Percentiles rank a stretch among this genome's conserved stretches.
phyloP scores from a whole-genome alignment of 352 stramenopile species.

The Phytophthora capsici region DNA sequence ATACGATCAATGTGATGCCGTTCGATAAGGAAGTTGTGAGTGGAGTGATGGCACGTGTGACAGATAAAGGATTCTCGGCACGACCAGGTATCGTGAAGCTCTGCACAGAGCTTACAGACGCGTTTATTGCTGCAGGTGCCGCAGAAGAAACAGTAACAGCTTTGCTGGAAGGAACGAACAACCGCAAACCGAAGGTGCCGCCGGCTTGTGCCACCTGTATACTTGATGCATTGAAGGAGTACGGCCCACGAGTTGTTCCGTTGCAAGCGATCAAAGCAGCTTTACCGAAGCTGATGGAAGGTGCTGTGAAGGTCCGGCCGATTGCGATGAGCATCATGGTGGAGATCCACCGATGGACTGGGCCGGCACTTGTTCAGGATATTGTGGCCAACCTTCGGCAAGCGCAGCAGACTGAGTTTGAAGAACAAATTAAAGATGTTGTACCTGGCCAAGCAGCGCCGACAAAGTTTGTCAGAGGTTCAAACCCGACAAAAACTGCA shows the following conservation, averaged over 20 bases:
- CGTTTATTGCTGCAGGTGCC: slow-evolving; percentile 78
- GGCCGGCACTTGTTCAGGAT: slow-evolving; percentile 75
- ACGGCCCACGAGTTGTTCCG: slow-evolving; percentile 77
- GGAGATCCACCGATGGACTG: slow-evolving; percentile 86
- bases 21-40: slow-evolving; percentile 76
- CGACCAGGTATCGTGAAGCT: slow-evolving; percentile 79
- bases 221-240: slow-evolving; percentile 78
- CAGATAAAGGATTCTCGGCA: slow-evolving; percentile 87
- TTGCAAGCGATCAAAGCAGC: slow-evolving; percentile 73
- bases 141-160: slow-evolving; percentile 76
- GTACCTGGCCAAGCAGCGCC: slow-evolving; percentile 64
- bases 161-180: slow-evolving; percentile 85
- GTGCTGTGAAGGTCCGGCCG: slow-evolving; percentile 83
- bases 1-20: slow-evolving; percentile 64
- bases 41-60: slow-evolving; percentile 75
- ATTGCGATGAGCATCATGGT: slow-evolving; percentile 80
- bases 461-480: slow-evolving; percentile 75
- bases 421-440: slow-evolving; percentile 79
- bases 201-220: slow-evolving; percentile 71
- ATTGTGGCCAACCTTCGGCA: slow-evolving; percentile 82
- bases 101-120: slow-evolving; percentile 76
- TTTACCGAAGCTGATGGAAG: slow-evolving; percentile 77
- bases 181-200: slow-evolving; percentile 89
- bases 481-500: slow-evolving; percentile 40
- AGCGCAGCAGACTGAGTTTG: slow-evolving; percentile 87